Conservation (phyloP, 345 rosid genomes). For the Dovyalis caffra region DNA sequence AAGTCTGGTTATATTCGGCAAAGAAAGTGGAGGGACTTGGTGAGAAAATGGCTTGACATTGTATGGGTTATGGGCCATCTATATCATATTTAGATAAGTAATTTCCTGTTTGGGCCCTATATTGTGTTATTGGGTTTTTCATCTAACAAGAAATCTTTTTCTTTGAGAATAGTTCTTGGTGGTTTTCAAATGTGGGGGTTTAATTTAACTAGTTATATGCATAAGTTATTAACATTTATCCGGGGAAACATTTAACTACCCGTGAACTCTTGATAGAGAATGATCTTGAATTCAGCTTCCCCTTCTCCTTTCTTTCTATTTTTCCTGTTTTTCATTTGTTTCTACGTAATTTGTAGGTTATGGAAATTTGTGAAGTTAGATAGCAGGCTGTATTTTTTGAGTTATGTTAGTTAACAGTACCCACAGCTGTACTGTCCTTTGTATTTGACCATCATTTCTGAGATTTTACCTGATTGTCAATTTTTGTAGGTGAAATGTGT, state of each 20-base stretch:
- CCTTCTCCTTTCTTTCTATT: neutral
- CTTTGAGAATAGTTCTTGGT: neutral
- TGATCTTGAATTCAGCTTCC: neutral
- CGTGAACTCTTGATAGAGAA: neutral
- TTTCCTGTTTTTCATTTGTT: neutral
- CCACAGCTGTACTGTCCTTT: neutral
- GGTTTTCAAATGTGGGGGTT: neutral
- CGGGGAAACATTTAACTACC: neutral
- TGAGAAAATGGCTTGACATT: neutral
- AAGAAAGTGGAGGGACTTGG: neutral
- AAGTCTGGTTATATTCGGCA: neutral
- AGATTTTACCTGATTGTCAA: neutral
- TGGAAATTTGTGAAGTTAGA: neutral
- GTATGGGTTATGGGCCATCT: neutral
- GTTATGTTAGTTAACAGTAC: neutral
- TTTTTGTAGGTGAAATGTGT: neutral
- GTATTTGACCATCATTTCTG: neutral
- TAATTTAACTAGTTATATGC: neutral
- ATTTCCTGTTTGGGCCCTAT: neutral
- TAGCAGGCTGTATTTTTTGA: neutral
- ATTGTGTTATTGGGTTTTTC: neutral
- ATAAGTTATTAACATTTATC: neutral
- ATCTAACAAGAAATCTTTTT: neutral
- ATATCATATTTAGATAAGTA: neutral
- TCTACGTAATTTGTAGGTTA: neutral